Base-by-base conservation (phyloP, 495 filamentous ascomycete species). In the Penicillium riverlandense region DNA sequence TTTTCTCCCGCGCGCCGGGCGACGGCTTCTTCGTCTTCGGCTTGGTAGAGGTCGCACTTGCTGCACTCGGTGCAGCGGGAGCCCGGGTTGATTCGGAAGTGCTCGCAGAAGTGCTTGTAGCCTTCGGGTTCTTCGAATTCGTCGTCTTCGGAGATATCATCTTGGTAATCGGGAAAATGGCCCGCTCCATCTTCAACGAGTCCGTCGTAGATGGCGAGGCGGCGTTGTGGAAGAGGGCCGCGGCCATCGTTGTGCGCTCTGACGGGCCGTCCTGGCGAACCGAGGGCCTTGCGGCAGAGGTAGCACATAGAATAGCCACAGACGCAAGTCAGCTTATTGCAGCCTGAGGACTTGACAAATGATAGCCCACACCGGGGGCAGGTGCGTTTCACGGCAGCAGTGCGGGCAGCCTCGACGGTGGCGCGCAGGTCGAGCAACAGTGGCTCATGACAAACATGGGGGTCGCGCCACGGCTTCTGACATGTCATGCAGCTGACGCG, bases 251-350 rank as follows among this genome's bases (percentile, higher is more conserved):
- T 49, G 9, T 36, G 28, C 2, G 42, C 43, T 37, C 32, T 29
- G 30, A 28, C 29, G 3, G 52, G 34, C 8, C 47, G 57, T 2
- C 62, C 31, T 1, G 54, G 59, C 29, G 59, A 49, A 4, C 63
- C 67, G 0, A 77, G 57, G 13, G 70, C 70, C 48, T 75, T 70
- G 22, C 86, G 84, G 57, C 86, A 95, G 34, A 95, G 76, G 48
- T 95, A 96, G 67, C 92, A 98, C 92, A 98, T 98, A 47, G 84
- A 83, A 64, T 96, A 98, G 1, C 92, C 90, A 61, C 92, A 98
- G n/a, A 87, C 76, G 59, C 92, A 98, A n/a, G 86, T 90, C 11
- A 98, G 66, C 62, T 96, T 96, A 67, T 98, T 98, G 73, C 92
- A 98, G 47, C 92, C 92, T 29, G 84, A 82, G 2, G 77, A 80